Evolutionary conservation across 805 yeast species (phyloP).

Genomic region (Candida ovalis): DNA sequence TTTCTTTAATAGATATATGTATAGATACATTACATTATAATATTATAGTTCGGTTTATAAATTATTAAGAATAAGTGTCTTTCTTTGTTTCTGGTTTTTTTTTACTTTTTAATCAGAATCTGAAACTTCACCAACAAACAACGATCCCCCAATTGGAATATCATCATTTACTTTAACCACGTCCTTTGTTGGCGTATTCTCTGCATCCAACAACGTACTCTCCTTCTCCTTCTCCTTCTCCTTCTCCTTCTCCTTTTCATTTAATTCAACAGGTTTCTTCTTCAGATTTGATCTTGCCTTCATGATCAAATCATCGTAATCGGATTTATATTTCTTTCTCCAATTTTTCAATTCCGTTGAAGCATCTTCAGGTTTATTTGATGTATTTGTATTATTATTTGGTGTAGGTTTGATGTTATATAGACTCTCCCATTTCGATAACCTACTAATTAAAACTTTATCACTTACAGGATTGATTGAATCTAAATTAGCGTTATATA

Average conservation of each 20-base stretch:
- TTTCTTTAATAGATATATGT: background rate
- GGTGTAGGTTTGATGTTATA: conserved; percentile 18
- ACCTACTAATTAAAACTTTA: conserved; percentile 47
- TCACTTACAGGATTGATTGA: conserved; percentile 60
- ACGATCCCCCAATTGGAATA: background rate
- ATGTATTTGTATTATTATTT: conserved; percentile 4
- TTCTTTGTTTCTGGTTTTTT: background rate
- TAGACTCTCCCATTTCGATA: conserved; percentile 63
- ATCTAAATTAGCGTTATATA: conserved; percentile 82
- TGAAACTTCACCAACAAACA: background rate
- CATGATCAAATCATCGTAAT: conserved; percentile 22
- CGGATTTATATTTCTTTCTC: conserved; percentile 22
- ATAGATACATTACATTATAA: background rate
- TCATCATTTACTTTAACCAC: background rate
- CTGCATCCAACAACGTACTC: no score
- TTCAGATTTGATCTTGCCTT: conserved; percentile 22
- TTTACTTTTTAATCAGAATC: background rate
- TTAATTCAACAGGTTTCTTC: conserved; percentile 1
- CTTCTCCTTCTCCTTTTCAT: background rate
- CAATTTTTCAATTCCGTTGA: conserved; percentile 20
- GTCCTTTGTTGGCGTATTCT: no score
- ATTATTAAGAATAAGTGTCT: background rate
- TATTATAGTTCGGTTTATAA: background rate
- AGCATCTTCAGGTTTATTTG: conserved; percentile 8
- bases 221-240: conserved; percentile 3